Percentiles rank a stretch among this genome's conserved stretches.
Evolutionary conservation across 805 yeast species (phyloP).

Genomic region (Zygotorulaspora danielsina): DNA sequence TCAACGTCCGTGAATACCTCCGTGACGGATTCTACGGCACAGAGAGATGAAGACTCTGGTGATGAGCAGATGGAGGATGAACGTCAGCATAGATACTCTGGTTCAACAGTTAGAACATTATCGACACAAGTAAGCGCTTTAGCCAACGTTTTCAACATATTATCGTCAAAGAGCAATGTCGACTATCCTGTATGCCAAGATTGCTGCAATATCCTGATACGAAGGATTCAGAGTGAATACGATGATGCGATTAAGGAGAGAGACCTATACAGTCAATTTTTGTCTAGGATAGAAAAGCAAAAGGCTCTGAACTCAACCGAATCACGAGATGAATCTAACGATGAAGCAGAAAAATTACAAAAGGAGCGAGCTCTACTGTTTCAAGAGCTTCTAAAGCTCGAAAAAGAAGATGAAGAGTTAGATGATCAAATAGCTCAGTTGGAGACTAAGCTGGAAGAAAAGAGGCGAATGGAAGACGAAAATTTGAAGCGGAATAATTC

Average conservation of each 20-base stretch:
- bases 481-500: conserved; percentile 48
- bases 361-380: conserved; percentile 25
- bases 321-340: conserved; percentile 16
- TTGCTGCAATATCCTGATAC: conserved; percentile 65
- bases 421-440: conserved; percentile 44
- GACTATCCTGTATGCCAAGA: conserved; percentile 87
- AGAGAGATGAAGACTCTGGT: conserved; percentile 18
- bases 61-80: conserved; percentile 20
- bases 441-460: conserved; percentile 44
- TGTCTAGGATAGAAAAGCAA: conserved; percentile 62
- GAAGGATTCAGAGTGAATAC: conserved; percentile 61
- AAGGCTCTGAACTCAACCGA: conserved; percentile 36
- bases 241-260: conserved; percentile 73
- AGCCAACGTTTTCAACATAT: conserved; percentile 62
- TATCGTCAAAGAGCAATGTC: conserved; percentile 68
- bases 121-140: conserved; percentile 51
- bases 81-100: conserved; percentile 5
- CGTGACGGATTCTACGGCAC: conserved; percentile 4
- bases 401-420: conserved; percentile 39
- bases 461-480: conserved; percentile 47
- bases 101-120: conserved; percentile 34
- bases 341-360: conserved; percentile 23
- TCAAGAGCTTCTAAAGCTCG: conserved; percentile 26
- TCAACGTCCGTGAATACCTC: conserved; percentile 12
- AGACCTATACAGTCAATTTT: conserved; percentile 68